phyloP scores from a whole-genome alignment of 2,329 filamentous ascomycete species.

The Bipolaris oryzae region DNA sequence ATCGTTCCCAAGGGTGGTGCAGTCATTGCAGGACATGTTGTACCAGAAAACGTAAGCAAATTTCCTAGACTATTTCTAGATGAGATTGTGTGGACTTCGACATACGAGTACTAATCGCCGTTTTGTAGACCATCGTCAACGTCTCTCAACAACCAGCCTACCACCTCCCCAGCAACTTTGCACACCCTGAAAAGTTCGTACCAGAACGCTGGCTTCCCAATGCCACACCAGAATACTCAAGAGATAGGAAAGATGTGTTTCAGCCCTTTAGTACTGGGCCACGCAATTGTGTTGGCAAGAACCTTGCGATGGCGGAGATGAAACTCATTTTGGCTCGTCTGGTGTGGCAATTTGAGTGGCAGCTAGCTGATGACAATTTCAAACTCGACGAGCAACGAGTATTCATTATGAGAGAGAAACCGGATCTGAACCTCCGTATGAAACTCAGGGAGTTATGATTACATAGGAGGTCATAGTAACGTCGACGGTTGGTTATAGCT shows the following conservation, averaged over 20 bases:
- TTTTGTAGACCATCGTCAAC: conserved; percentile 16
- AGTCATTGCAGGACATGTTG: conserved; percentile 17
- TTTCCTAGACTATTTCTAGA: neutral
- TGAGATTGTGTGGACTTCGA: no score
- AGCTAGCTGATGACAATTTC: conserved; percentile 1
- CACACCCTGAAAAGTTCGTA: conserved; percentile 22
- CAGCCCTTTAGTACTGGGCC: conserved; percentile 30
- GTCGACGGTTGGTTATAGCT: neutral
- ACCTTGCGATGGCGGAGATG: conserved; percentile 48
- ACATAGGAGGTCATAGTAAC: neutral
- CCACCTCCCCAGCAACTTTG: conserved; percentile 28
- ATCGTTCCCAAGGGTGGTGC: conserved; percentile 16
- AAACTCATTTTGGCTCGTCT: conserved; percentile 47
- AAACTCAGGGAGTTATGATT: neutral
- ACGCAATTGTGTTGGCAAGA: conserved; percentile 24
- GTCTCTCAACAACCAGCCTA: conserved; percentile 23
- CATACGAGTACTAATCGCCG: neutral
- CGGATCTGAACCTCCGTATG: neutral
- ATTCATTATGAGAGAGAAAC: neutral
- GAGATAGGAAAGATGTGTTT: conserved; percentile 37
- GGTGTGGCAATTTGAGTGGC: conserved; percentile 48
- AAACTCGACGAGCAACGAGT: neutral
- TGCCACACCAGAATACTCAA: conserved; percentile 18
- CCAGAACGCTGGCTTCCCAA: conserved; percentile 34
- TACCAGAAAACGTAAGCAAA: conserved; percentile 21